Conservation (phyloP, 2,329 filamentous ascomycete genomes). For the Venturia nashicola region DNA sequence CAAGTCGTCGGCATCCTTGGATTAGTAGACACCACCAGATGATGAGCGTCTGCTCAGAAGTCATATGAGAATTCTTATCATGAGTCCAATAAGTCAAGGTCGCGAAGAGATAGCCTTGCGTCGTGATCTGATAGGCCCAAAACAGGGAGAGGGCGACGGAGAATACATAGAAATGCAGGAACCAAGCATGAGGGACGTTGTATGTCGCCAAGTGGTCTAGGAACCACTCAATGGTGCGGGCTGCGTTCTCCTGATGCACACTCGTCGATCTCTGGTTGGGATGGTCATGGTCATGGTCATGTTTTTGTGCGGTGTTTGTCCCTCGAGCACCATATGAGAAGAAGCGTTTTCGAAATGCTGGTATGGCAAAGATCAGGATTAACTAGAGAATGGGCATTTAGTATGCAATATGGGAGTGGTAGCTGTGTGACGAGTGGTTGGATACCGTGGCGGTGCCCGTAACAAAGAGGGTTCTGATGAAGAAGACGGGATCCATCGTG, state of each 20-base stretch:
- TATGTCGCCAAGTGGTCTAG: conserved; percentile 40
- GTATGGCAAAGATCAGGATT: conserved; percentile 37
- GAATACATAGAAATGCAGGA: conserved; percentile 72
- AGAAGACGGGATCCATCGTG: conserved; percentile 9
- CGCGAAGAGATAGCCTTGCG: neutral
- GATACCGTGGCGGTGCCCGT: conserved; percentile 27
- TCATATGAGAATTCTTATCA: conserved; percentile 12
- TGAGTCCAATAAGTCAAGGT: neutral
- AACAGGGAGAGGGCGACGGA: conserved; percentile 59
- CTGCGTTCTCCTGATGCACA: conserved; percentile 15
- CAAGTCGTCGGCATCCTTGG: conserved; percentile 29
- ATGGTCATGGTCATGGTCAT: conserved; percentile 9
- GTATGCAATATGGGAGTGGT: neutral
- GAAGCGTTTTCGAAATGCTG: conserved; percentile 42
- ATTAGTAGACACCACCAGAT: neutral
- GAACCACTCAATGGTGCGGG: conserved; percentile 12
- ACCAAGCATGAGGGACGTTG: conserved; percentile 78
- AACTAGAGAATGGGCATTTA: conserved; percentile 24
- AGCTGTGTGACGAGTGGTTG: conserved; percentile 16
- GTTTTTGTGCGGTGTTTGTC: conserved; percentile 11
- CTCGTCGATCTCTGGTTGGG: conserved; percentile 7
- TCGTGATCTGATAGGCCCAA: conserved; percentile 54
- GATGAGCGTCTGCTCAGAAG: neutral
- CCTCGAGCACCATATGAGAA: conserved; percentile 46
- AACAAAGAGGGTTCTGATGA: conserved; percentile 25